Base-by-base conservation (phyloP, 192 early-diverging fungal species). In the Helicostylum pulchrum region DNA sequence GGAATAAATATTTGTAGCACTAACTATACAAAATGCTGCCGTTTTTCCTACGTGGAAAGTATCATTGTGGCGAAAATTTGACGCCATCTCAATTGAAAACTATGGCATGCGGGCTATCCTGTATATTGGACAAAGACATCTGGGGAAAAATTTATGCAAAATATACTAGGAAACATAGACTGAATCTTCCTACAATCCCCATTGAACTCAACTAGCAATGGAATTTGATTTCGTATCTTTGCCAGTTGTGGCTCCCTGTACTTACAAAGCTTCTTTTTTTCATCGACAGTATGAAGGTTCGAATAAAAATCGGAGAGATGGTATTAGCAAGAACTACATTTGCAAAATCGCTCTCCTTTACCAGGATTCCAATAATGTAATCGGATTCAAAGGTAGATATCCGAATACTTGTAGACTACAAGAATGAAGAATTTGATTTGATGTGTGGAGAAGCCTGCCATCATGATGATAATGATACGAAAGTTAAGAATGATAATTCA, bases 341-440 rank as follows among this genome's bases (percentile, higher is more conserved):
- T 53, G 8, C 52, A 0, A 34, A 17, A 32, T 54, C 53, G n/a
- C n/a, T n/a, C 4, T 54, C 30, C 15, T 54, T 12, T 54, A 54
- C 31, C 11, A 54, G 31, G 53, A 19, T 32, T 36, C 30, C 15
- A 32, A 54, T 4, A 54, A 54, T 54, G 53, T 54, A 32, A 30
- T 54, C 32, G 53, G 53, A 32, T 54, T 34, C 34, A 54, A 54
- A 36, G n/a, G 53, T 54, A 54, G 53, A 54, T 32, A 14, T 54
- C 9, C 10, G 53, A 17, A 3, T 54, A 15, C 53, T 54, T 54
- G 1, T 54, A 34, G 53, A 54, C 14, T 54, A 54, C 1, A 53
- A 53, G 15, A 4, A 15, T 5, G 52, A 53, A 15, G 52, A 53
- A 11, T 34, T 53, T 53, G 52, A 53, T 32, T 32, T 53, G 31